A percentile compares a stretch with the other conserved stretches of the same genome.
Evolutionary conservation across 1,284 basidiomycete species (phyloP).

Genomic region (Apiotrichum montevideense): DNA sequence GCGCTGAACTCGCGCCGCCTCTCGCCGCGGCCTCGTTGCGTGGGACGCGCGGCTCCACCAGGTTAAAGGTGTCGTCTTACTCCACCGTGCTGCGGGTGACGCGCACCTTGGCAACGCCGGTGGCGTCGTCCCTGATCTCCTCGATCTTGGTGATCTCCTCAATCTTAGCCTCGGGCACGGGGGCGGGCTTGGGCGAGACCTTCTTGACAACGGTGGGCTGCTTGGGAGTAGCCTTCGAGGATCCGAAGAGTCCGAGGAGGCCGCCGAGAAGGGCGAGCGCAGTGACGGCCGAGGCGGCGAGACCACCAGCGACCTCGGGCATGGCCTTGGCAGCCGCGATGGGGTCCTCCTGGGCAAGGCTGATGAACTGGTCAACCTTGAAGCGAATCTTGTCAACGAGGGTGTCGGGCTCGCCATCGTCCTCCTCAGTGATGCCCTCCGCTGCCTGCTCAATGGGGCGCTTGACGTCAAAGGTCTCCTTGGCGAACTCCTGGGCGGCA

Average conservation of each 20-base stretch:
- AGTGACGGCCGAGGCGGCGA: conserved; percentile 65
- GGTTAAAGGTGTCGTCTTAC: not conserved
- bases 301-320: conserved; percentile 75
- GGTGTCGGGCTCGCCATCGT: conserved; percentile 32
- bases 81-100: conserved; percentile 20
- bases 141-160: conserved; percentile 9
- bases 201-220: conserved; percentile 34
- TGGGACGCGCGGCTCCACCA: too few species aligned
- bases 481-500: conserved; percentile 72
- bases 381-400: conserved; percentile 39
- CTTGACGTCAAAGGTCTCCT: conserved; percentile 81
- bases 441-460: conserved; percentile 48
- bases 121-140: conserved; percentile 21
- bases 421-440: conserved; percentile 53
- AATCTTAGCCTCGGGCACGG: conserved; percentile 21
- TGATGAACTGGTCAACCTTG: conserved; percentile 45
- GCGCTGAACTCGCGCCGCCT: too few species aligned
- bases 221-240: conserved; percentile 29
- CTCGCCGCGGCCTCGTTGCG: too few species aligned
- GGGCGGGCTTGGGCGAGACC: conserved; percentile 34
- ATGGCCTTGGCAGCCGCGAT: conserved; percentile 67
- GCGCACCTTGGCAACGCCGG: conserved; percentile 31
- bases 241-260: conserved; percentile 68
- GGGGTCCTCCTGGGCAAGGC: conserved; percentile 33
- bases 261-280: conserved; percentile 75